These are phyloP conservation scores for Circinella umbellata DNA, from an alignment of 371 early-diverging fungal genomes.

Conservation along the genomic window DNA sequence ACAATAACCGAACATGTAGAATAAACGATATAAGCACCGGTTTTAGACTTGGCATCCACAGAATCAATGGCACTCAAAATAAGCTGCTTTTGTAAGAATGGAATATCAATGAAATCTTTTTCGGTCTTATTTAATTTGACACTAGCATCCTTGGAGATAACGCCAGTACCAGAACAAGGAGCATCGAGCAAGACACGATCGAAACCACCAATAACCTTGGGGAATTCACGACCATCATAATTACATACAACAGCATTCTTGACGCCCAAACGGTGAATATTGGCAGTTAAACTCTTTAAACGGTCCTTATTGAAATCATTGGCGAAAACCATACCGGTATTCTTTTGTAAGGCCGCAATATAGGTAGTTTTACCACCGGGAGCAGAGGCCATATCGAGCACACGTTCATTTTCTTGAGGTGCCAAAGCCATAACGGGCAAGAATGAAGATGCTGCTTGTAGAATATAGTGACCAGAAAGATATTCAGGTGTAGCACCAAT, in stretches of 20 bases:
- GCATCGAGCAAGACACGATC: conserved; percentile 99
- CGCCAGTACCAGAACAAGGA: conserved; percentile 99
- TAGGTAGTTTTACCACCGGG: conserved; percentile 99
- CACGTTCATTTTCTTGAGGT: conserved; percentile 90
- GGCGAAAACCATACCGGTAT: conserved; percentile 97
- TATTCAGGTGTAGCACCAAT: conserved; percentile 99
- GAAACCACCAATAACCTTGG: conserved; percentile 93
- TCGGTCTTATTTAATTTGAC: conserved; percentile 95
- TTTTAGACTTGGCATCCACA: conserved; percentile 91
- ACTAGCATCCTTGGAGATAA: conserved; percentile 97
- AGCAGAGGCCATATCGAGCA: conserved; percentile 99
- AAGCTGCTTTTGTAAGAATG: conserved; percentile 95
- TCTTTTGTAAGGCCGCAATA: conserved; percentile 96
- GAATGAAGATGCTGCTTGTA: conserved; percentile 98
- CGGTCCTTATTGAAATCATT: conserved; percentile 98
- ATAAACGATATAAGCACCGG: conserved; percentile 97
- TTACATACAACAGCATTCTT: conserved; percentile 96
- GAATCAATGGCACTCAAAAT: conserved; percentile 98
- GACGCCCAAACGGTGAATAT: conserved; percentile 96
- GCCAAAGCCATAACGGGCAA: conserved; percentile 98
- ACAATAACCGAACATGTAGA: conserved; percentile 99
- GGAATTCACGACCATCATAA: conserved; percentile 97
- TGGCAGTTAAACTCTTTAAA: conserved; percentile 89
- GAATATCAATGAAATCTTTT: conserved; percentile 89
- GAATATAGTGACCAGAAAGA: conserved; percentile 99